Base-by-base conservation (phyloP, 169 alveolate species). In the Eimeria zaria region DNA sequence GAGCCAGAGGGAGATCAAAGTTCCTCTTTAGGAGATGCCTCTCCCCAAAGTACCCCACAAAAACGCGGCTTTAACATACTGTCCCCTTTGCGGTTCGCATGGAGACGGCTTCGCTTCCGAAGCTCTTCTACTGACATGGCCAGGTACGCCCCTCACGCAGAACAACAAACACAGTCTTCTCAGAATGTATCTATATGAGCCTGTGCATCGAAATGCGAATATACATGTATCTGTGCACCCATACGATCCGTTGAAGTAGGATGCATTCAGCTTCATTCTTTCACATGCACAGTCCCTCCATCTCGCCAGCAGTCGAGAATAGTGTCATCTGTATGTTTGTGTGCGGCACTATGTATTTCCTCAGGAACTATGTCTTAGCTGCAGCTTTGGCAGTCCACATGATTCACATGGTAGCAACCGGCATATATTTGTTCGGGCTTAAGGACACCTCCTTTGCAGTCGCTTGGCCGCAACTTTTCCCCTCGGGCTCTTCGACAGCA, bases 21-120 rank as follows among this genome's bases (percentile, higher is more conserved):
- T 2, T 24, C 80, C 39, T 11, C 60, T 60, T 8, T 36, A 11
- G 93, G 46, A 36, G 81, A 55, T 33, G 46, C 51, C 24, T 80
- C 27, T 7, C 8, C 64, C 60, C 78, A 22, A 8, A 39, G 30
- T 33, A 51, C 80, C 48, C 80, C 93, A 2, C 64, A 60, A 41
- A 62, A 48, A 24, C 46, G 90, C 22, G 80, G 53, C 80, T 46
- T 62, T 27, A 69, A 41, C 44, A 27, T 27, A 8, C 80, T 85
- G 44, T n/a, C 93, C 76, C 76, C 71, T 18, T 62, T 85, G 6
- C 80, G 71, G 93, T 81, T 85, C 48, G 80, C 93, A 9, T 85
- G 93, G 93, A 85, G 93, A 81, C 93, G 93, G 2, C 93, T 85
- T 11, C 93, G 93, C 44, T 62, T 85, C 30, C 80, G 93, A 36